phyloP scores from a whole-genome alignment of 805 yeast genomes.

The Ogataea siamensis region DNA sequence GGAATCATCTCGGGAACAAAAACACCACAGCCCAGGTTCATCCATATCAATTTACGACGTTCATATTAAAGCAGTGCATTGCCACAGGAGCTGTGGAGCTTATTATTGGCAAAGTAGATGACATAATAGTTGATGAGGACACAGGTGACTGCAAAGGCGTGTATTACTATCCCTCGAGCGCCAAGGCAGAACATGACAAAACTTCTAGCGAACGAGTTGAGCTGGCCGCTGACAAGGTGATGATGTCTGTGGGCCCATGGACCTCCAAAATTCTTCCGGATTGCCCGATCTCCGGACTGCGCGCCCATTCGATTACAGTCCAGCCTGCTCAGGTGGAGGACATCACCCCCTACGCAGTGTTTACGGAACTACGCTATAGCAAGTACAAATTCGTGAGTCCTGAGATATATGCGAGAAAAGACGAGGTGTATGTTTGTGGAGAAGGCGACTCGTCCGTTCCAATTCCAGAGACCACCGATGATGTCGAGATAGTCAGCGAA shows the following conservation, averaged over 20 bases:
- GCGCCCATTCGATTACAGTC: slow-evolving; percentile 94
- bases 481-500: slow-evolving; percentile 81
- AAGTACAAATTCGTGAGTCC: slow-evolving; percentile 75
- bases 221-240: slow-evolving; percentile 70
- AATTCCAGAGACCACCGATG: slow-evolving; percentile 91
- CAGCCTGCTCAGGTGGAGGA: slow-evolving; percentile 67
- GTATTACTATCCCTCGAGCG: slow-evolving; percentile 45
- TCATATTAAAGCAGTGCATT: slow-evolving; percentile 72
- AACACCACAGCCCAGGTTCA: slow-evolving; percentile 96
- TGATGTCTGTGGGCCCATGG: slow-evolving; percentile 95
- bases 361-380: slow-evolving; percentile 84
- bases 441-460: slow-evolving; percentile 92
- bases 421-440: slow-evolving; percentile 96
- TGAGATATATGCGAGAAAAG: slow-evolving; percentile 90
- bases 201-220: slow-evolving; percentile 38
- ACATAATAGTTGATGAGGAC: slow-evolving; percentile 58
- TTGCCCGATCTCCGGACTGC: slow-evolving; percentile 89
- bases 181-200: slow-evolving; percentile 35
- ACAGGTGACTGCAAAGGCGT: slow-evolving; percentile 72
- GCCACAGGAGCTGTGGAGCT: slow-evolving; percentile 82
- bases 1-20: slow-evolving; percentile 79
- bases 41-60: slow-evolving; percentile 91
- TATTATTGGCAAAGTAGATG: slow-evolving; percentile 78
- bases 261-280: slow-evolving; percentile 85
- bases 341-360: slow-evolving; percentile 91